These are phyloP conservation scores for Apostasia ramifera DNA, from an alignment of 106 monocot genomes.

Conservation along the genomic window DNA sequence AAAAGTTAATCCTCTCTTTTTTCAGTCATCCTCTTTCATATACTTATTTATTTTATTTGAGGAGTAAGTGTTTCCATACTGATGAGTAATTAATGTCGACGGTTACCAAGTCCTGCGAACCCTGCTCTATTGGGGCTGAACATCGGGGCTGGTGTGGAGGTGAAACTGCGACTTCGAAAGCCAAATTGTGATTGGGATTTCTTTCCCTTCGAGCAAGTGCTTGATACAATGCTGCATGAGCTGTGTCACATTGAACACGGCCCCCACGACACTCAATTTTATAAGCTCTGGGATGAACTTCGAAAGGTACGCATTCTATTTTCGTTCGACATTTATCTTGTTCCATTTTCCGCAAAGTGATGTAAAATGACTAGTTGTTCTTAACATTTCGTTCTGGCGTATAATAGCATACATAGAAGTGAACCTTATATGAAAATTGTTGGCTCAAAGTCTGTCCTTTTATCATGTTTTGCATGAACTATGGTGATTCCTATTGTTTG, in stretches of 20 bases:
- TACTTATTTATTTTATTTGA: not conserved
- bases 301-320: slow-evolving; percentile 40
- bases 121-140: slow-evolving; percentile 73
- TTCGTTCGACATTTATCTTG: not conserved
- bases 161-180: slow-evolving; percentile 73
- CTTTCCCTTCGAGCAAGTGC: slow-evolving; percentile 83
- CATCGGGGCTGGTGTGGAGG: slow-evolving; percentile 51
- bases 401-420: too few relatives aligned
- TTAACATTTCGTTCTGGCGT: too few relatives aligned
- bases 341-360: too few relatives aligned
- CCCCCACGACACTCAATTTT: slow-evolving; percentile 78
- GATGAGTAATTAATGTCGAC: not conserved
- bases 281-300: slow-evolving; percentile 95
- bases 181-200: slow-evolving; percentile 66
- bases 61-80: not conserved
- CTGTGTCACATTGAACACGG: slow-evolving; percentile 76
- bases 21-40: not conserved
- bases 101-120: slow-evolving; percentile 36
- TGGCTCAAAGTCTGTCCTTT: too few relatives aligned
- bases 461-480: too few relatives aligned
- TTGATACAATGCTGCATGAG: slow-evolving; percentile 96
- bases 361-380: too few relatives aligned
- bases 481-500: too few relatives aligned
- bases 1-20: not conserved
- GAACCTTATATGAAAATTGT: too few relatives aligned